A percentile compares a stretch with the other conserved stretches of the same genome.
Conservation (phyloP, 1,284 basidiomycete genomes). For the Coniophora puteana region DNA sequence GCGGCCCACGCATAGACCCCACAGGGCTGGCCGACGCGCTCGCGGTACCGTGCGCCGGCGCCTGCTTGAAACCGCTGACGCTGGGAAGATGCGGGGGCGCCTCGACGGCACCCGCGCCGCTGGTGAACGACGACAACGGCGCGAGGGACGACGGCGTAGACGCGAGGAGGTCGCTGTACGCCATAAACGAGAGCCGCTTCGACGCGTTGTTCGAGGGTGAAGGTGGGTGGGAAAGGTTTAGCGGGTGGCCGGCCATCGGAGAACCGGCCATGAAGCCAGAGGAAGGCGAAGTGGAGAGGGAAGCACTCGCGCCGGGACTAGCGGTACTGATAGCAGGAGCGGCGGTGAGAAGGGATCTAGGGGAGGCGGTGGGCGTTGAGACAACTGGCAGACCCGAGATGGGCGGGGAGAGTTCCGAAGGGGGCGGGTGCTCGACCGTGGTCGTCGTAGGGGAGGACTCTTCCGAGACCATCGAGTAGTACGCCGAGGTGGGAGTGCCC, state of each 20-base stretch:
- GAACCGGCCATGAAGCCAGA: conserved; percentile 24
- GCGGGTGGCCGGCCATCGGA: conserved; percentile 17
- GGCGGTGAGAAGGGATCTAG: conserved; percentile 18
- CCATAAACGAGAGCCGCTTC: conserved; percentile 81
- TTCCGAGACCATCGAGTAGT: conserved; percentile 38
- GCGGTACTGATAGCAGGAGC: conserved; percentile 10
- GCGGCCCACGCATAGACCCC: conserved; percentile 20
- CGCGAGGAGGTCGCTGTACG: conserved; percentile 78
- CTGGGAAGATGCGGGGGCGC: conserved; percentile 66
- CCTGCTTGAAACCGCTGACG: conserved; percentile 48
- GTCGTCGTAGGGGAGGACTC: conserved; percentile 38
- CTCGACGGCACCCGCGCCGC: conserved; percentile 44
- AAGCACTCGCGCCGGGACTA: too few relatives aligned
- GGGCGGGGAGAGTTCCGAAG: conserved; percentile 20
- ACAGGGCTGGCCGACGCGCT: conserved; percentile 10
- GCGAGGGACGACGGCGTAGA: conserved; percentile 71
- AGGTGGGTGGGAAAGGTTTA: conserved; percentile 43
- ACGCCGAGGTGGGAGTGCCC: conserved; percentile 45
- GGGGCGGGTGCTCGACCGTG: conserved; percentile 32
- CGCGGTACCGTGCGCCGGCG: conserved; percentile 23
- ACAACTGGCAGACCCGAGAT: conserved; percentile 12
- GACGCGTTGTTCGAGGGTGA: conserved; percentile 48
- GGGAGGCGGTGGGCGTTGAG: conserved; percentile 20
- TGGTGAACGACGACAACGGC: conserved; percentile 70
- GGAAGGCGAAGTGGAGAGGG: too few relatives aligned